Base-by-base conservation (phyloP, 331 rosid species). In the Malus hybrid region DNA sequence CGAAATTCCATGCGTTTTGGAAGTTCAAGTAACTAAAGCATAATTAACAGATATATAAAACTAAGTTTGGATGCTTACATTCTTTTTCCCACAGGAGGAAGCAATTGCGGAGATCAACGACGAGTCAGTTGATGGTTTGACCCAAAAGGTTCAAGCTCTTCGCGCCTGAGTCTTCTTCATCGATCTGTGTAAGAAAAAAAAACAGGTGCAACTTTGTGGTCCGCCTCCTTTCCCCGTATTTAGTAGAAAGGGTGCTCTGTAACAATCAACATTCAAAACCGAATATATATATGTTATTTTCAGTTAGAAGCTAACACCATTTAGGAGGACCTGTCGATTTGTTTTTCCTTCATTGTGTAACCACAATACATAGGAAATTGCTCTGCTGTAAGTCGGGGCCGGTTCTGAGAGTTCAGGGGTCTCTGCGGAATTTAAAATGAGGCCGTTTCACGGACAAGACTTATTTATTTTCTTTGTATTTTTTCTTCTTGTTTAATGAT, bases 51-150 rank as follows among this genome's bases (percentile, higher is more conserved):
- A 39, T 39, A 9, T 36, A 16, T 5, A 16, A 50, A 50, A 15
- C 19, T 16, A 52, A 52, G 20, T 52, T 52, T 52, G 20, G 57
- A 52, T 24, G 61, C 6, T 39, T 39, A 39, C 28, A 65, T 50
- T 12, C 6, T 28, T 66, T 55, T 59, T 75, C 18, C 56, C 33
- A 68, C 82, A 89, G 92, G 89, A 81, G 77, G 93, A 87, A 69
- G 64, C 90, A 59, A 89, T 88, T 78, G 72, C 54, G 11, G 99
- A 92, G 85, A 75, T 22, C 29, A 82, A 77, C 2, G 97, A 90
- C 2, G 96, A 92, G 83, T 74, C 72, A 44, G 76, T 83, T 20
- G 97, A 92, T 42, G 89, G 71, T 39, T 78, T 92, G 85, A 64
- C 90, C 15, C 90, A 89, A 27, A 86, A 86, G 69, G 77, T 87